Evolutionary conservation across 1,284 basidiomycete species (phyloP).

Genomic region (Wolfiporia cocos): DNA sequence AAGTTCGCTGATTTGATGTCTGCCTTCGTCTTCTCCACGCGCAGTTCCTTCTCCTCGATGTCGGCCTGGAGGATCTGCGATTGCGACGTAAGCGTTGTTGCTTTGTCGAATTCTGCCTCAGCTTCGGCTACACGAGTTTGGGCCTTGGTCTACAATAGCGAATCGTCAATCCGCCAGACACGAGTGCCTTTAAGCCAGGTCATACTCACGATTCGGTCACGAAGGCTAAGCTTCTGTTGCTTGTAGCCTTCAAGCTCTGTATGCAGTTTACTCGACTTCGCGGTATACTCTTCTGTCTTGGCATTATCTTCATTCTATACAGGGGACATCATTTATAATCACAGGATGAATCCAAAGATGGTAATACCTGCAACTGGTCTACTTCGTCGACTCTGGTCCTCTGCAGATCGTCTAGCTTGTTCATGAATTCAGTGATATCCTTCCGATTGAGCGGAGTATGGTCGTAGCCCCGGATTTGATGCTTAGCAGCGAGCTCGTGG

Average conservation of each 20-base stretch:
- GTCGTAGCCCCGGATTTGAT: slow-evolving; percentile 74
- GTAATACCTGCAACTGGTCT: slow-evolving; percentile 53
- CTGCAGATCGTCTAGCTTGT: slow-evolving; percentile 52
- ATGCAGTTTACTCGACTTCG: slow-evolving; percentile 45
- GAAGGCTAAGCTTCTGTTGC: slow-evolving; percentile 43
- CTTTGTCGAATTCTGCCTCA: slow-evolving; percentile 21
- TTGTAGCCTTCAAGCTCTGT: slow-evolving; percentile 48
- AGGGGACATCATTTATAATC: neutral
- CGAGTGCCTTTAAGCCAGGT: neutral
- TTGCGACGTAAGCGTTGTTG: slow-evolving; percentile 16
- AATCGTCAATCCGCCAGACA: neutral
- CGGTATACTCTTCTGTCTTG: slow-evolving; percentile 53
- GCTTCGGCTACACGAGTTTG: slow-evolving; percentile 15
- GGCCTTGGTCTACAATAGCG: slow-evolving; percentile 12
- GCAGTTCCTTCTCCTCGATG: slow-evolving; percentile 58
- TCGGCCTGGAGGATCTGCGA: slow-evolving; percentile 34
- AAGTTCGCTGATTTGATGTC: slow-evolving; percentile 60
- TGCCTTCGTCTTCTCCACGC: slow-evolving; percentile 49
- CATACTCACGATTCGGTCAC: slow-evolving; percentile 63
- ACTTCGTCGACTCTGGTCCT: slow-evolving; percentile 48
- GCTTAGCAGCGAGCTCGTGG: slow-evolving; percentile 59
- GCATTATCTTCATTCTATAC: slow-evolving; percentile 3
- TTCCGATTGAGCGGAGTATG: slow-evolving; percentile 58
- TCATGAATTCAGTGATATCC: slow-evolving; percentile 66
- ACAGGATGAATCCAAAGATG: neutral